Base-by-base conservation (phyloP, 768 basidiomycete genomes). In the Russula abietina region DNA sequence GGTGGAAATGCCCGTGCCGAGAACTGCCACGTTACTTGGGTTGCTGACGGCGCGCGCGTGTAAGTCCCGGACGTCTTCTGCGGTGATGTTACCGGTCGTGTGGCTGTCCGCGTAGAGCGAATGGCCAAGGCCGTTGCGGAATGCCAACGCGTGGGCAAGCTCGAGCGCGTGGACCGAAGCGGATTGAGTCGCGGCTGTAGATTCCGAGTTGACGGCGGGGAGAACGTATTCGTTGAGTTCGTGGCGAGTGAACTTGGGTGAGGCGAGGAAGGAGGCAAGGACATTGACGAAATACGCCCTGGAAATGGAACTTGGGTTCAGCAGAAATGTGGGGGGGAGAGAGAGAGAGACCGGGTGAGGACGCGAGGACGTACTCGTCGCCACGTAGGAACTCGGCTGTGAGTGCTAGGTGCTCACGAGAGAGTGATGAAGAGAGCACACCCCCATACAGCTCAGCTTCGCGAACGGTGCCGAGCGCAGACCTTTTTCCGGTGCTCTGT, bases 401-500 rank as follows among this genome's bases (percentile, higher is more conserved):
- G 73, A 98, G 77, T 63, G 93, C 87, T 50, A 99, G 80, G 76
- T 98, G 87, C 78, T 98, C 96, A 68, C 96, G 80, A 19, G 88
- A 82, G 67, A 98, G 79, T 65, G 82, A 87, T 61, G 93, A 78
- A 28, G 93, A 93, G 67, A 98, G 81, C 56, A 94, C 82, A 71
- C 94, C 96, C 55, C 96, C 96, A 72, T 91, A 90, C 41, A 98
- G 81, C 77, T 98, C 96, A 62, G 89, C 87, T 75, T 97, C 93
- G 66, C 96, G 85, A 68, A 95, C 85, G 41, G 90, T 91, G 61
- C 89, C 90, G 75, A 99, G 80, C 43, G 93, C 88, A 57, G 95
- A 94, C 69, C 92, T 86, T 72, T 86, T 85, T 61, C 79, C 78
- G 39, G 91, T 96, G 77, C 88, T 90, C 96, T 98, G 73, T n/a